Evolutionary conservation across 345 rosid genomes (phyloP).

Genomic region (Orychophragmus violaceus): DNA sequence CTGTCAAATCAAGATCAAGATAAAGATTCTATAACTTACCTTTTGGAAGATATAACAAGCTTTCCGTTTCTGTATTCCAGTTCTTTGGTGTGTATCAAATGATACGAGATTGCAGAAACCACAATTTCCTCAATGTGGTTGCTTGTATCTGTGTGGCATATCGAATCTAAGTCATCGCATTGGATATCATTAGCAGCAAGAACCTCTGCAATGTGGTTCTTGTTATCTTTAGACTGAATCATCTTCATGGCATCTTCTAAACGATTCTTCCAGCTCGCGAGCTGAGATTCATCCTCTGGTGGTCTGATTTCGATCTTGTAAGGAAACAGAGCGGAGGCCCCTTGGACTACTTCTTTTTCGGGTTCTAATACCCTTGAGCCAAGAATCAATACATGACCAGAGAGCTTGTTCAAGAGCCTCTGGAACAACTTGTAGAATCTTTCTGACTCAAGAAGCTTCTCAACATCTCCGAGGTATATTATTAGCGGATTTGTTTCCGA

Average conservation of each 20-base stretch:
- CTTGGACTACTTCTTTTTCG: conserved; percentile 58
- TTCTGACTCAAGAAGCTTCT: no score
- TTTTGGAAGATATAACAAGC: conserved; percentile 79
- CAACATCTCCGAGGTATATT: no score
- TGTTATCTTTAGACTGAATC: conserved; percentile 78
- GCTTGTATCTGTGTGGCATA: conserved; percentile 73
- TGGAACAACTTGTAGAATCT: conserved; percentile 57
- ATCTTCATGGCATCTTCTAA: conserved; percentile 80
- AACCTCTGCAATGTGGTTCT: conserved; percentile 81
- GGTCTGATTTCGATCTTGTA: no score
- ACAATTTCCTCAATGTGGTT: no score
- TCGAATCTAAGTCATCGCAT: conserved; percentile 73
- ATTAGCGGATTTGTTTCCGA: no score
- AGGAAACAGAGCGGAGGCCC: conserved; percentile 45
- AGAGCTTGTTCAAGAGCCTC: conserved; percentile 56
- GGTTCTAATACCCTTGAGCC: conserved; percentile 69
- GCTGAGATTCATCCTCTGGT: conserved; percentile 61
- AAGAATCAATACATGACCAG: conserved; percentile 67
- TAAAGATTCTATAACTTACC: conserved; percentile 32
- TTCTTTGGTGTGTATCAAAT: conserved; percentile 62
- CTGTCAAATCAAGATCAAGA: background rate
- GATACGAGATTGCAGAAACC: conserved; percentile 84
- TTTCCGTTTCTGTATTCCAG: conserved; percentile 92
- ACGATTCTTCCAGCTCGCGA: conserved; percentile 62
- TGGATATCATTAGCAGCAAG: conserved; percentile 86